Evolutionary conservation across 192 early-diverging fungal genomes (phyloP).

Genomic region (Coemansia sp.): DNA sequence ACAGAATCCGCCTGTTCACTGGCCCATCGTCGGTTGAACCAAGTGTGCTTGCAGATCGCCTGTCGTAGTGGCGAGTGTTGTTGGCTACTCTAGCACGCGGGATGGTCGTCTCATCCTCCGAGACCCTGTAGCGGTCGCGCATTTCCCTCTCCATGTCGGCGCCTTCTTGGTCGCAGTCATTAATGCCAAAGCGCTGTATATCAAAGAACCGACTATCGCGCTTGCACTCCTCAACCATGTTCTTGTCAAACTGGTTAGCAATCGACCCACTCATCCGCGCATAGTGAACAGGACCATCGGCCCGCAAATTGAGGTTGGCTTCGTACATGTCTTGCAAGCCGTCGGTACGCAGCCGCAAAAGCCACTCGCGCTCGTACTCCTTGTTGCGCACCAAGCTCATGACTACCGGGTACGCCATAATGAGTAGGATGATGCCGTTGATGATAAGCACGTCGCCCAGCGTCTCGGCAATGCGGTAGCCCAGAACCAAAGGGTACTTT

Average conservation of each 20-base stretch:
- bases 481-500: neutral
- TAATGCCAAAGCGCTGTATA: neutral
- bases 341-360: slow-evolving; percentile 6
- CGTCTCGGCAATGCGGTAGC: slow-evolving; percentile 15
- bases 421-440: slow-evolving; percentile 16
- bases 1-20: too few relatives aligned
- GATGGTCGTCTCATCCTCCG: too few relatives aligned
- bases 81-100: too few relatives aligned
- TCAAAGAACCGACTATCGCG: neutral
- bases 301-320: slow-evolving; percentile 11
- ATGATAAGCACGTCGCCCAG: slow-evolving; percentile 8
- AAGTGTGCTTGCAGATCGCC: too few relatives aligned
- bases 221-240: neutral
- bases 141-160: neutral
- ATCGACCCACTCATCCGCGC: neutral
- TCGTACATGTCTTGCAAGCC: slow-evolving; percentile 15
- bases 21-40: too few relatives aligned
- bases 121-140: neutral
- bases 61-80: too few relatives aligned
- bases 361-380: slow-evolving; percentile 30
- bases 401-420: slow-evolving; percentile 17
- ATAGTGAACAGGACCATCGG: neutral
- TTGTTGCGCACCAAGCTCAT: slow-evolving; percentile 8
- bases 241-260: neutral
- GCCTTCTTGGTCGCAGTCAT: neutral